These are phyloP conservation scores for Herpetospermum pedunculosum DNA, from an alignment of 306 rosid species.

Conservation along the genomic window DNA sequence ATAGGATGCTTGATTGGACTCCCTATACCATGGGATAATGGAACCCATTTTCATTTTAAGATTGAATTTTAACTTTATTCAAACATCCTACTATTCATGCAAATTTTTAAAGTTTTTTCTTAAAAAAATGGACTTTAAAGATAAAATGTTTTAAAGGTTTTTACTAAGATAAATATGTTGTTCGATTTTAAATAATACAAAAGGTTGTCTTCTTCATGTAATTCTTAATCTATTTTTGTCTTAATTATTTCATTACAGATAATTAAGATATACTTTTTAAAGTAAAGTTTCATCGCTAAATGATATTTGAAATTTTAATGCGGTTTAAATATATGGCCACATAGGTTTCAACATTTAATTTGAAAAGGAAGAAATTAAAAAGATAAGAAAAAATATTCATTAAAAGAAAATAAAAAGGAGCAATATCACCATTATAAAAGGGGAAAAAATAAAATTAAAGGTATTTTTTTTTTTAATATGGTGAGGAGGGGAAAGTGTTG, in stretches of 20 bases:
- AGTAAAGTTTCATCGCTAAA: not conserved
- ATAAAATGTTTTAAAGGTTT: not conserved
- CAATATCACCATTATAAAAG: not conserved
- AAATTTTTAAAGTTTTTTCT: not conserved
- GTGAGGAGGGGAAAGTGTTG: constrained; percentile 2
- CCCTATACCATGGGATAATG: constrained; percentile 11
- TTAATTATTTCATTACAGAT: not conserved
- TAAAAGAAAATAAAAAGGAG: not conserved
- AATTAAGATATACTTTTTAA: not conserved
- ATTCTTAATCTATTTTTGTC: too few relatives aligned
- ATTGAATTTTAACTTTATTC: not conserved
- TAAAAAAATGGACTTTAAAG: not conserved
- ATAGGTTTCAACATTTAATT: not conserved
- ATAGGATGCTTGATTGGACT: constrained; percentile 10
- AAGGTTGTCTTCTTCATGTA: too few relatives aligned
- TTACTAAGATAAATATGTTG: not conserved
- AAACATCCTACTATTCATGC: not conserved
- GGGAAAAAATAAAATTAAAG: not conserved
- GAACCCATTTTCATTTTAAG: not conserved
- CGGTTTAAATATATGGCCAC: not conserved
- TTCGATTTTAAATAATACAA: not conserved
- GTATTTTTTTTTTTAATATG: not conserved
- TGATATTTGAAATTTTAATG: not conserved
- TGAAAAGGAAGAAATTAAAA: not conserved
- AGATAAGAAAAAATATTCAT: not conserved